These are phyloP conservation scores for Botrytis byssoidea DNA, from an alignment of 2,329 filamentous ascomycete genomes.

Conservation along the genomic window DNA sequence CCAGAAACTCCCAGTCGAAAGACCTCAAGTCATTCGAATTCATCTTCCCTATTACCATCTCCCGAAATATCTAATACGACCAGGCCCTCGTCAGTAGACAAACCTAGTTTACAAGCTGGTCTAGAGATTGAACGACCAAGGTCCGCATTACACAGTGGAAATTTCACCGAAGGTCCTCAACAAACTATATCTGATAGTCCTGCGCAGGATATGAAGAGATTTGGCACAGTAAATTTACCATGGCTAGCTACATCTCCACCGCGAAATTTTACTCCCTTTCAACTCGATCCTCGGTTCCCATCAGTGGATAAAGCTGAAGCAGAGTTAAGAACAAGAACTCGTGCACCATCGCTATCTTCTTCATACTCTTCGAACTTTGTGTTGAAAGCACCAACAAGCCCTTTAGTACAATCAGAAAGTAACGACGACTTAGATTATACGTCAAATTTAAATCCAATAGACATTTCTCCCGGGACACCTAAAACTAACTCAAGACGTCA, in stretches of 20 bases:
- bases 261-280: slow-evolving; percentile 49
- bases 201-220: slow-evolving; percentile 20
- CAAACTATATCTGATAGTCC: slow-evolving; percentile 21
- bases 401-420: slow-evolving; percentile 83
- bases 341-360: slow-evolving; percentile 61
- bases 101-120: slow-evolving; percentile 51
- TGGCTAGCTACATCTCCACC: slow-evolving; percentile 60
- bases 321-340: slow-evolving; percentile 25
- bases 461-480: slow-evolving; percentile 44
- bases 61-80: slow-evolving; percentile 39
- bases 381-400: slow-evolving; percentile 86
- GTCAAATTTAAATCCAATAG: slow-evolving; percentile 51
- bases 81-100: slow-evolving; percentile 40
- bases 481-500: slow-evolving; percentile 57
- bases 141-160: slow-evolving; percentile 69
- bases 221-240: slow-evolving; percentile 29
- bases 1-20: slow-evolving; percentile 32
- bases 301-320: slow-evolving; percentile 26
- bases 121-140: slow-evolving; percentile 75
- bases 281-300: slow-evolving; percentile 41
- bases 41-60: slow-evolving; percentile 40
- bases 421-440: slow-evolving; percentile 73
- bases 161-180: slow-evolving; percentile 52
- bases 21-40: slow-evolving; percentile 24
- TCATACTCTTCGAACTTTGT: slow-evolving; percentile 77